Evolutionary conservation across 2,329 filamentous ascomycete genomes (phyloP), one percentile per base, ranked within the genome.

Genomic region (Monilinia fructicola): DNA sequence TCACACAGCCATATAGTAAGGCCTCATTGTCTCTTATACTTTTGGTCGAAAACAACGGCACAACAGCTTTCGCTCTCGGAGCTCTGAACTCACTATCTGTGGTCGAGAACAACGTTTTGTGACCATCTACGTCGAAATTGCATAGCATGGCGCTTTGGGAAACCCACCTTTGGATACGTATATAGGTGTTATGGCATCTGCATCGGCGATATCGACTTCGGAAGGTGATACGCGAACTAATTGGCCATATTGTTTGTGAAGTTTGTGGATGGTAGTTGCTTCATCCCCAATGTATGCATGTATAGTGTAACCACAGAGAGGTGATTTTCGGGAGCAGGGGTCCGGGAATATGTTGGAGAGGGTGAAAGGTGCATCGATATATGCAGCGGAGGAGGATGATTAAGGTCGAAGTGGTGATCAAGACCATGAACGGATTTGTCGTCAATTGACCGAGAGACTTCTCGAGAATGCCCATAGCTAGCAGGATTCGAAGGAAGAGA

Each of bases 41-140:
- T n/a, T 78, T 78, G 0, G 80, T 82, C 9, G 79, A 80, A 72
- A 85, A 85, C 66, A 85, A 69, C 0, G 79, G 77, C 42, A 79
- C 73, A 0, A 85, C 82, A 21, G 81, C 80, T 71, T 84, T 85
- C 16, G 81, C 82, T 55, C 83, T 74, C 4, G 74, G 69, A 3
- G 77, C 78, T 14, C 83, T 73, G 54, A 81, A 75, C 3, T 76
- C 77, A 4, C 73, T 74, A 65, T 81, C 78, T 23, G 78, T 76
- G 0, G 78, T 79, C 4, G 80, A 82, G 74, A 87, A 87, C 46
- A 87, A 82, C 1, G 83, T 83, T 38, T 78, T 74, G 70, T 83
- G 81, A 0, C 82, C 82, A 69, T 85, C 84, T 23, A 85, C 83
- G 67, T 86, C 82, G 70, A 86, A 86, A 69, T 86, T 87, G 75